Conservation (phyloP, 257 asterid species). For the Jacaranda mimosifolia region DNA sequence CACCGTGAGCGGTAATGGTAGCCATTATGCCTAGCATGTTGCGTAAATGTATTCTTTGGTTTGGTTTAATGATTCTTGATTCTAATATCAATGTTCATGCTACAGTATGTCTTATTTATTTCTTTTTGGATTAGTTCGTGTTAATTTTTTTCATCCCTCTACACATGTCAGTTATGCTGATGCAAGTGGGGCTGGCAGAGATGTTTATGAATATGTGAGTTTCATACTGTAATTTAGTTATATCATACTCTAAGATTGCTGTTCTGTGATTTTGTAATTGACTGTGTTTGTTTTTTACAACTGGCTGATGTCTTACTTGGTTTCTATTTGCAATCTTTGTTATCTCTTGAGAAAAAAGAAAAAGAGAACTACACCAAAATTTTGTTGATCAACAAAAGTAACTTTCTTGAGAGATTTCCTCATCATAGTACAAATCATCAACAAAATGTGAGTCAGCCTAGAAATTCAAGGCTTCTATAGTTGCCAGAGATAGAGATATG, state of each 20-base stretch:
- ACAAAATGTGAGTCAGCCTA: background rate
- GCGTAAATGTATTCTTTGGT: background rate
- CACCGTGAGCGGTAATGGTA: too few species aligned
- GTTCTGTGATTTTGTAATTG: background rate
- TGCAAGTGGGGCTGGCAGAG: slow-evolving; percentile 73
- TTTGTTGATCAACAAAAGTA: background rate
- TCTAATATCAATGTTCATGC: background rate
- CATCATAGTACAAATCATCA: background rate
- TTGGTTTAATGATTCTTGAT: background rate
- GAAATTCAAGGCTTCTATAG: background rate
- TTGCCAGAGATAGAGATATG: background rate
- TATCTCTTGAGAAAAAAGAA: too few species aligned
- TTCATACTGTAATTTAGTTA: slow-evolving; percentile 11
- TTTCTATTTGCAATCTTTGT: background rate
- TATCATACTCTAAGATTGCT: background rate
- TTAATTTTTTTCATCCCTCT: slow-evolving; percentile 30
- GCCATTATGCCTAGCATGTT: too few species aligned
- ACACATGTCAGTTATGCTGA: slow-evolving; percentile 63
- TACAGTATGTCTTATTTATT: background rate
- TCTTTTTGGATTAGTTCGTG: background rate
- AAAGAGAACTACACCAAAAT: background rate
- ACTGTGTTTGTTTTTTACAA: background rate
- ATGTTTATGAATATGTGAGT: slow-evolving; percentile 73
- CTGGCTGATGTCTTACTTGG: background rate
- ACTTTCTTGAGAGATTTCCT: background rate